Evolutionary conservation across 257 asterid species (phyloP).

Genomic region (Eucommia ulmoides): DNA sequence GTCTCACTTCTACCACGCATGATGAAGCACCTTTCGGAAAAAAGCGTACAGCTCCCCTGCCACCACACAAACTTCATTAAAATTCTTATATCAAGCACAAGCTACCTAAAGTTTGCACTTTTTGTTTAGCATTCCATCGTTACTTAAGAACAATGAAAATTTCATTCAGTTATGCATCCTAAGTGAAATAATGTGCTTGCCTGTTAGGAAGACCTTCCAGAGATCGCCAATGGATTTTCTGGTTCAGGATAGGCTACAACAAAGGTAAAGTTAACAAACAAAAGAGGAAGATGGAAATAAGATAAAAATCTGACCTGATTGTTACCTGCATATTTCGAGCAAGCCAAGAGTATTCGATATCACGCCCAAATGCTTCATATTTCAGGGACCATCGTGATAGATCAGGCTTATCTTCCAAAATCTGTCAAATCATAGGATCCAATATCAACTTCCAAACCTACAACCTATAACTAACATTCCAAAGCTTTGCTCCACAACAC

Average conservation of each 20-base stretch:
- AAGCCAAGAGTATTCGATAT: constrained; percentile 87
- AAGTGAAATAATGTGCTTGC: too few species aligned
- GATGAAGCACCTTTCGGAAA: constrained; percentile 72
- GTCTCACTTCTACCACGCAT: constrained; percentile 63
- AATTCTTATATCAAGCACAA: not conserved
- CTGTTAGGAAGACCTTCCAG: constrained; percentile 94
- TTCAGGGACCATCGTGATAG: constrained; percentile 81
- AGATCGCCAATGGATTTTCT: constrained; percentile 96
- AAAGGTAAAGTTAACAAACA: constrained; percentile 1
- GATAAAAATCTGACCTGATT: not conserved
- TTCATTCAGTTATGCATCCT: too few species aligned
- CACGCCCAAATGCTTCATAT: constrained; percentile 81
- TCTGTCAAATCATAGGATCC: constrained; percentile 43
- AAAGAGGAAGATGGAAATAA: constrained; percentile 2
- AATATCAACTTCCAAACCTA: too few species aligned
- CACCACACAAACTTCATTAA: constrained; percentile 7
- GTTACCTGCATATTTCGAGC: constrained; percentile 89
- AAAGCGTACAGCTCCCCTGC: constrained; percentile 96
- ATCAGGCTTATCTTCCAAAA: constrained; percentile 84
- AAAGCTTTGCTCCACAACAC: too few species aligned
- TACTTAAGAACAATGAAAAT: too few species aligned
- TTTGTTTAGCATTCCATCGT: too few species aligned
- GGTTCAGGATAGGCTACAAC: constrained; percentile 73
- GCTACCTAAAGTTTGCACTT: too few species aligned
- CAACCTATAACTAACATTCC: too few species aligned